phyloP scores from a whole-genome alignment of 2,329 filamentous ascomycete genomes.

The Alternaria sp. region DNA sequence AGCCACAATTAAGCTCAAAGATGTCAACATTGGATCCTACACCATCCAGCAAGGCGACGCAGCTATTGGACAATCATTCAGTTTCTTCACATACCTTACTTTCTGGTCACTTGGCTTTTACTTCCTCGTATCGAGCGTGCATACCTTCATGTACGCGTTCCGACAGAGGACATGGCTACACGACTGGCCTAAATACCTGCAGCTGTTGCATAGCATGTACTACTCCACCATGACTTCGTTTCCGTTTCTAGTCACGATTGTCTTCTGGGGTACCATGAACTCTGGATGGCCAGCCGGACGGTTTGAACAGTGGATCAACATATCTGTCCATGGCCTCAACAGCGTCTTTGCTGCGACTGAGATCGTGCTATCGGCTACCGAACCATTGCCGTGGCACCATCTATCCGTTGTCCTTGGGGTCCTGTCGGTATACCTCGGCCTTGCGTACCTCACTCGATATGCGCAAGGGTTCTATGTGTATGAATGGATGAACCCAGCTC shows the following conservation, averaged over 20 bases:
- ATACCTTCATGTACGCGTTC: constrained; percentile 69
- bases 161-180: constrained; percentile 42
- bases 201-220: constrained; percentile 46
- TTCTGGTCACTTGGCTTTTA: constrained; percentile 86
- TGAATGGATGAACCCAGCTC: constrained; percentile 54
- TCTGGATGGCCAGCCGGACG: constrained; percentile 52
- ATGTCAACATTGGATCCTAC: constrained; percentile 53
- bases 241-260: constrained; percentile 51
- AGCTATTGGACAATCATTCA: constrained; percentile 69
- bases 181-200: constrained; percentile 44
- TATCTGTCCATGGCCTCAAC: constrained; percentile 80
- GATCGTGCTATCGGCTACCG: constrained; percentile 71
- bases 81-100: constrained; percentile 80
- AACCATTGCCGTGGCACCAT: constrained; percentile 68
- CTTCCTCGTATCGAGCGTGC: constrained; percentile 69
- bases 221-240: constrained; percentile 50
- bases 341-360: constrained; percentile 74
- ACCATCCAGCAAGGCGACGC: constrained; percentile 67
- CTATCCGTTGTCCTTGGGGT: constrained; percentile 70
- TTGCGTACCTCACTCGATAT: constrained; percentile 75
- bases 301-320: constrained; percentile 61
- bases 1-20: constrained; percentile 31
- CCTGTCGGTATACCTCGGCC: constrained; percentile 71
- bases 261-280: constrained; percentile 52
- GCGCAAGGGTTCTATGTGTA: constrained; percentile 79